These are phyloP conservation scores for Clonostachys rosea DNA, from an alignment of 2,329 filamentous ascomycete species.

Conservation along the genomic window DNA sequence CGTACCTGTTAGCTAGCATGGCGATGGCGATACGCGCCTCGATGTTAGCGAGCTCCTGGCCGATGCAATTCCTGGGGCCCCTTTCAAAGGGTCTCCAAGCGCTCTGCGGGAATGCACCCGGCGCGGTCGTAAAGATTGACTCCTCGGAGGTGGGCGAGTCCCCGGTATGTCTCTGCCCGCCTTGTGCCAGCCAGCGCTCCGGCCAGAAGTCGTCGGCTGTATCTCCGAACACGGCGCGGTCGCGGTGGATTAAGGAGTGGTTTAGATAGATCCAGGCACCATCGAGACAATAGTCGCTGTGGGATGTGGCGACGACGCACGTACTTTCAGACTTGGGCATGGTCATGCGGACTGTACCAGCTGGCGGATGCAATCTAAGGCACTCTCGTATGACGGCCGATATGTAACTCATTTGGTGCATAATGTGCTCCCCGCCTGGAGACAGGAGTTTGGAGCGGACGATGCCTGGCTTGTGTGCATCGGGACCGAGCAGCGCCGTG, in stretches of 20 bases:
- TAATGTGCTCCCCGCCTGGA: conserved; percentile 17
- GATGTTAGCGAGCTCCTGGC: conserved; percentile 42
- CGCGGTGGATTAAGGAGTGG: conserved; percentile 21
- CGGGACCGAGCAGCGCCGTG: neutral
- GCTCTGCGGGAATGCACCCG: neutral
- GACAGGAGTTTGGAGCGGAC: conserved; percentile 16
- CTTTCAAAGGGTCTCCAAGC: conserved; percentile 40
- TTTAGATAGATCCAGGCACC: conserved; percentile 24
- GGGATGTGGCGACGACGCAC: neutral
- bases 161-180: neutral
- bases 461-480: conserved; percentile 10
- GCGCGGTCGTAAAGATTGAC: neutral
- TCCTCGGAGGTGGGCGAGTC: conserved; percentile 11
- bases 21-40: conserved; percentile 19
- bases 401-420: conserved; percentile 24
- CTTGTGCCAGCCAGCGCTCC: conserved; percentile 24
- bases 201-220: conserved; percentile 26
- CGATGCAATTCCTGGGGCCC: conserved; percentile 42
- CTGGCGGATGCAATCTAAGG: conserved; percentile 25
- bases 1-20: conserved; percentile 4
- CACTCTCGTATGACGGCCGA: conserved; percentile 31
- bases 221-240: conserved; percentile 20
- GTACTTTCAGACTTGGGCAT: conserved; percentile 9
- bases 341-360: conserved; percentile 15
- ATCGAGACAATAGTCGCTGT: conserved; percentile 8